Evolutionary conservation across 331 rosid species (phyloP).

Genomic region (Rhamnella rubrinervis): DNA sequence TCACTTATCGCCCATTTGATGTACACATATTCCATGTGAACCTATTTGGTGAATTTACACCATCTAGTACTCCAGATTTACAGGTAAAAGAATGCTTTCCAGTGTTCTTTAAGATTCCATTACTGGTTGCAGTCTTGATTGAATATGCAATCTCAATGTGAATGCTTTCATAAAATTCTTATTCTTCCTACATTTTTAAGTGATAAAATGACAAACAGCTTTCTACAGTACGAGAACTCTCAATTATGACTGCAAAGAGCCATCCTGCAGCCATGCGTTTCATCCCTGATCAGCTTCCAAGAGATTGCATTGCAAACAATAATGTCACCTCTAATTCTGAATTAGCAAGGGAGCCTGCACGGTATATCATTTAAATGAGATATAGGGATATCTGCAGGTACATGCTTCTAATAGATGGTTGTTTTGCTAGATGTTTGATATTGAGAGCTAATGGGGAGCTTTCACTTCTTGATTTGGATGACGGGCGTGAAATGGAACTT

Average conservation of each 20-base stretch:
- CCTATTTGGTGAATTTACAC: conserved; percentile 80
- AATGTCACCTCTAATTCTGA: conserved; percentile 50
- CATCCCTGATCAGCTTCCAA: conserved; percentile 84
- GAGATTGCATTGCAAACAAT: conserved; percentile 56
- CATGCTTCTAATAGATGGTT: conserved; percentile 34
- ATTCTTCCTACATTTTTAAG: conserved; percentile 70
- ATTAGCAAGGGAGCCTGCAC: conserved; percentile 76
- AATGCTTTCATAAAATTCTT: conserved; percentile 26
- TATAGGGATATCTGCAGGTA: not conserved
- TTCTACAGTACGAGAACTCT: conserved; percentile 99
- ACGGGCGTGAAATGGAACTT: conserved; percentile 90
- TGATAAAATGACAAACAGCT: conserved; percentile 99
- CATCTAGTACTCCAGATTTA: conserved; percentile 72
- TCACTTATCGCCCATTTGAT: conserved; percentile 91
- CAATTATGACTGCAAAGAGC: conserved; percentile 98
- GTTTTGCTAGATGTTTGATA: conserved; percentile 78
- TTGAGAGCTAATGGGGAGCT: conserved; percentile 93
- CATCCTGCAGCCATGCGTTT: conserved; percentile 99
- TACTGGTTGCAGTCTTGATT: conserved; percentile 9
- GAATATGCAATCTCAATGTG: conserved; percentile 16
- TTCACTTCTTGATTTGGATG: conserved; percentile 96
- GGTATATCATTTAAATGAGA: conserved; percentile 44
- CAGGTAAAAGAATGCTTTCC: conserved; percentile 61
- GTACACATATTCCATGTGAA: conserved; percentile 83
- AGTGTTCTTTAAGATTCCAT: conserved; percentile 17